Evolutionary conservation across 2,329 filamentous ascomycete species (phyloP), one percentile per base, ranked within the genome.

Genomic region (Diaporthe sp.): DNA sequence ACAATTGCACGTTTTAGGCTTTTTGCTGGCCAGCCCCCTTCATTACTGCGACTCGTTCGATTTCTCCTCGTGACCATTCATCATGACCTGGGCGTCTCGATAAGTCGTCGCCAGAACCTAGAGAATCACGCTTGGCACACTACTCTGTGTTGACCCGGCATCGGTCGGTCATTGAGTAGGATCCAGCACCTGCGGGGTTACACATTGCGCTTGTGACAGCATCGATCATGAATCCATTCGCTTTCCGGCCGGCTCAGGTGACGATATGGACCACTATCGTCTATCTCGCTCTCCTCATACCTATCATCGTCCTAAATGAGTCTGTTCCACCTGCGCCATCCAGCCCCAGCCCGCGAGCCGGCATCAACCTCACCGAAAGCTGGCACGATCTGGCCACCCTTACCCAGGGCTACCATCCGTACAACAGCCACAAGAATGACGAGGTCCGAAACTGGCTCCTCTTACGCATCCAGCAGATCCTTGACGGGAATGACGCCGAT

Each of bases 401-500:
- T 67, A 96, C 94, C 47, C 88, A 88, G 78, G 88, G 89, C 1
- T 97, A 94, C 82, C 97, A 98, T 82, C 96, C 97, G 0, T 98
- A 95, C 86, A 98, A 98, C 85, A 96, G 94, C 79, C 92, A 89
- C 76, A 88, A 91, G 76, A 98, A 98, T 82, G 96, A 98, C 79
- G 87, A 91, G 34, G 92, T 98, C 47, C 92, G 94, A 77, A 86
- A 90, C 47, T 98, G 93, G 88, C 86, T 98, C 47, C 86, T 98
- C 76, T 80, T 86, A 25, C 91, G 95, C 76, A 90, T 98, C 75
- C 86, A 92, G 77, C 86, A 89, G 51, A 97, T 98, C 76, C 83
- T 96, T 77, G 86, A 90, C 44, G 86, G 87, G 31, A 95, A 94
- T 81, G 85, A 85, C 2, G 88, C 89, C 15, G 79, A 85, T 0